Conservation (phyloP, 164 flowering plant species). For the Piper betle region DNA sequence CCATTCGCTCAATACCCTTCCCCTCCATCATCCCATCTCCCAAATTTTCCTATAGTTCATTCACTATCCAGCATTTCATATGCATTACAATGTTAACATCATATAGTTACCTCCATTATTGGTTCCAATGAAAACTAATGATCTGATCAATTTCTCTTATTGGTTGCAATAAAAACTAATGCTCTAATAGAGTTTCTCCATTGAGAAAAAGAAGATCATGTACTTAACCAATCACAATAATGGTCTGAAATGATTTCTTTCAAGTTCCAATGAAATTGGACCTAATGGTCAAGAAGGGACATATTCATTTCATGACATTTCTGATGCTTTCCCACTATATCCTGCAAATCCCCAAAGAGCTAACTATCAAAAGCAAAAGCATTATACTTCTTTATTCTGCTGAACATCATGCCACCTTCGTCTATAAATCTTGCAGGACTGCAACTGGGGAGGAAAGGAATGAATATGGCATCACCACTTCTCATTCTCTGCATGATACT, state of each 20-base stretch:
- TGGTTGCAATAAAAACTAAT: no score
- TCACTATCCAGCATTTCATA: constrained; percentile 8
- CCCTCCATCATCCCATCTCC: constrained; percentile 2
- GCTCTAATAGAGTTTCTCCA: no score
- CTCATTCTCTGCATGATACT: constrained; percentile 15
- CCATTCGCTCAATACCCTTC: not conserved
- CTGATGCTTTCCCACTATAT: constrained; percentile 22
- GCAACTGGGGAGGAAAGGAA: constrained; percentile 31
- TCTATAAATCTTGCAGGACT: constrained; percentile 27
- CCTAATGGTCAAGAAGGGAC: constrained; percentile 2
- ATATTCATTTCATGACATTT: constrained; percentile 11
- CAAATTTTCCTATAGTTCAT: no score
- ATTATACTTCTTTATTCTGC: constrained; percentile 21
- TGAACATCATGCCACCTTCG: constrained; percentile 19
- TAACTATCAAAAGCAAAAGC: constrained; percentile 29
- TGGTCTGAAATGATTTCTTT: no score
- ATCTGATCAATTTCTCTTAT: not conserved
- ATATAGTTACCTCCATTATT: constrained; percentile 5
- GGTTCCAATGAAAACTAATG: constrained; percentile 3
- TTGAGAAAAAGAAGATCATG: no score
- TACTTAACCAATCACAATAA: constrained; percentile 4
- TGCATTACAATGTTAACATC: constrained; percentile 3
- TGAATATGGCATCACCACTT: constrained; percentile 27
- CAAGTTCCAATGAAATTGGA: no score
- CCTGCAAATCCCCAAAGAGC: constrained; percentile 32